Percentiles rank a stretch among this genome's conserved stretches.
Conservation (phyloP, 129 eudicot genomes). For the Logfia minima region DNA sequence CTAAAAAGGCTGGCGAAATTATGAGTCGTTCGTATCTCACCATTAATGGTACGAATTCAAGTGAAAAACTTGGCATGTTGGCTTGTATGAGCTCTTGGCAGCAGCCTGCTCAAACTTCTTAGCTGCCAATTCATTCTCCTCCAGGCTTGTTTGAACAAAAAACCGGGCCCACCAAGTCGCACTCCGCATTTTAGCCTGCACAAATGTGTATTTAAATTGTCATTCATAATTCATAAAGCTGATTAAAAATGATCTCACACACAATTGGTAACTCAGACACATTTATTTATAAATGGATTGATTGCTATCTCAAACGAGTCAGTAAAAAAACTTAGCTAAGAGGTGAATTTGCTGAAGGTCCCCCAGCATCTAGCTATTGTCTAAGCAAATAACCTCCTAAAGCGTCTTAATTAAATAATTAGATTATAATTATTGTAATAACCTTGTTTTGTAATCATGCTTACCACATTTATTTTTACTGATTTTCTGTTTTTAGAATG, state of each 20-base stretch:
- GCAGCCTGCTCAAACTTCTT: conserved; percentile 77
- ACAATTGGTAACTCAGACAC: too few relatives aligned
- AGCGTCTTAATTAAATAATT: not conserved
- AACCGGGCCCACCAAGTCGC: conserved; percentile 81
- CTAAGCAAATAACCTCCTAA: not conserved
- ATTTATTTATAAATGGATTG: not conserved
- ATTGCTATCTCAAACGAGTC: not conserved
- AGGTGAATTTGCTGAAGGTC: not conserved
- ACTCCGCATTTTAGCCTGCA: conserved; percentile 80
- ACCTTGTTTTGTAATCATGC: not conserved
- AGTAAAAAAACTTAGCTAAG: not conserved
- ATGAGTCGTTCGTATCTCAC: conserved; percentile 18
- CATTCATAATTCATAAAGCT: conserved; percentile 12
- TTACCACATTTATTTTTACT: not conserved
- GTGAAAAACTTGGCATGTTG: conserved; percentile 79
- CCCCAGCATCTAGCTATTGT: not conserved
- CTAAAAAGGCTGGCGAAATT: conserved; percentile 25
- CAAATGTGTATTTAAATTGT: conserved; percentile 12
- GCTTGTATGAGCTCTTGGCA: conserved; percentile 43
- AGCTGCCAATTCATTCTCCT: conserved; percentile 66
- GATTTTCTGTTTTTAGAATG: too few relatives aligned
- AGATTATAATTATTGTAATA: not conserved
- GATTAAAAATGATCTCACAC: not conserved
- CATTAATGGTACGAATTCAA: conserved; percentile 60
- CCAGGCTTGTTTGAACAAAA: conserved; percentile 69